These are phyloP conservation scores for Dothiorella sarmentorum DNA, from an alignment of 2,329 filamentous ascomycete genomes.

Conservation along the genomic window DNA sequence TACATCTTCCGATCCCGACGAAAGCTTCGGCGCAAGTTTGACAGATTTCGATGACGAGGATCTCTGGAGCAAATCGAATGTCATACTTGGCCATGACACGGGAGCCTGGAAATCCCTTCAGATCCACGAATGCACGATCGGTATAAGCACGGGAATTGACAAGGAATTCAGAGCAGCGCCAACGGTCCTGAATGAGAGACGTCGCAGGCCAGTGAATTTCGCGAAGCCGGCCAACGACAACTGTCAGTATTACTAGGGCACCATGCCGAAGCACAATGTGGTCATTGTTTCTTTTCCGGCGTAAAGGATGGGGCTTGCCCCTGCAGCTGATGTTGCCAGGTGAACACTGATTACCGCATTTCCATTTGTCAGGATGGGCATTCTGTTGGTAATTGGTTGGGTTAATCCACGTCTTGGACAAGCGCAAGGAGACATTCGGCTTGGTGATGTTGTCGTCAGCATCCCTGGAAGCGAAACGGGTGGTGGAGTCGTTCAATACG, in stretches of 20 bases:
- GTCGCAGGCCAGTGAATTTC: not conserved
- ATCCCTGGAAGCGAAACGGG: constrained; percentile 12
- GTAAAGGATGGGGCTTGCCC: fast-evolving
- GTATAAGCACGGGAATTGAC: not conserved
- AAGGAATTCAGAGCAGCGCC: not conserved
- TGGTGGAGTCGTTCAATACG: constrained; percentile 31
- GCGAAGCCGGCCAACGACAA: not conserved
- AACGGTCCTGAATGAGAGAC: not conserved
- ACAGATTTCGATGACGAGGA: too few species aligned
- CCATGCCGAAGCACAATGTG: not conserved
- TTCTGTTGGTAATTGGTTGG: constrained; percentile 10
- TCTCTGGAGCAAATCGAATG: too few species aligned
- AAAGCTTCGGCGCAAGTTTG: too few species aligned
- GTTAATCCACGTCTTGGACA: constrained; percentile 27
- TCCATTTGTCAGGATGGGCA: not conserved
- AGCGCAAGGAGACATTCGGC: constrained; percentile 30
- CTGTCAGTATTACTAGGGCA: not conserved
- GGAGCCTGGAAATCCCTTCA: too few species aligned
- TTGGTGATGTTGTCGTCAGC: constrained; percentile 29
- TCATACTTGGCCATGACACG: too few species aligned
- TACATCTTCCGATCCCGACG: too few species aligned
- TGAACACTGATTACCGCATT: not conserved
- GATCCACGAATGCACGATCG: not conserved
- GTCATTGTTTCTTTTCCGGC: not conserved
- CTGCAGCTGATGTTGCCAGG: not conserved